Evolutionary conservation across 2,329 filamentous ascomycete species (phyloP).

Genomic region (Xylariaceae sp.): DNA sequence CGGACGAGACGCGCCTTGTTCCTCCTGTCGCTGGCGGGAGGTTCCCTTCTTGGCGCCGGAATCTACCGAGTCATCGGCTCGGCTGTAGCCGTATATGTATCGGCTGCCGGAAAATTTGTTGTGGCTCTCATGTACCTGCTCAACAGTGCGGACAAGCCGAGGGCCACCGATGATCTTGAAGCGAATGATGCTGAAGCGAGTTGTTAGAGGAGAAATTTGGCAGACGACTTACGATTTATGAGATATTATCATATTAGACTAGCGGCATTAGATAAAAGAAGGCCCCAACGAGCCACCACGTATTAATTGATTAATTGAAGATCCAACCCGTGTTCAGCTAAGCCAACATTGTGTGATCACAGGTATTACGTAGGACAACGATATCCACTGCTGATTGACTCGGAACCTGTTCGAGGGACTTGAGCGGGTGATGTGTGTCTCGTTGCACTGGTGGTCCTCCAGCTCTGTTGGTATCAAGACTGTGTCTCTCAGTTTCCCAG

Average conservation of each 20-base stretch:
- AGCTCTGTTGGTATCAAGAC: too few relatives aligned
- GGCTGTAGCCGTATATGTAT: slow-evolving; percentile 39
- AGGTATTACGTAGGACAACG: too few relatives aligned
- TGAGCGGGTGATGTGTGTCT: too few relatives aligned
- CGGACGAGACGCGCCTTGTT: slow-evolving; percentile 48
- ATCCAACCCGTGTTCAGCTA: neutral
- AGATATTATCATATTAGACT: neutral
- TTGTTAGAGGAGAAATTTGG: slow-evolving; percentile 2
- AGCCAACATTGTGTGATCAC: too few relatives aligned
- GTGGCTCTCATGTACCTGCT: slow-evolving; percentile 43
- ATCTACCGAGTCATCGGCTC: slow-evolving; percentile 42
- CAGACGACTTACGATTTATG: slow-evolving; percentile 9
- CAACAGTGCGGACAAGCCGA: slow-evolving; percentile 35
- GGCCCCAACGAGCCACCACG: neutral
- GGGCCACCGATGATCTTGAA: slow-evolving; percentile 17
- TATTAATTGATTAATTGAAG: neutral
- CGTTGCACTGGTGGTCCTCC: too few relatives aligned
- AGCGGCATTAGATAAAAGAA: neutral
- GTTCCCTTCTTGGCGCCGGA: slow-evolving; percentile 47
- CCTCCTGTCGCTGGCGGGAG: slow-evolving; percentile 41
- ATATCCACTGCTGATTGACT: too few relatives aligned
- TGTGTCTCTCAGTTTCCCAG: too few relatives aligned
- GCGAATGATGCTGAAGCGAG: neutral
- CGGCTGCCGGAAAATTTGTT: slow-evolving; percentile 41
- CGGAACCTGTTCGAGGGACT: too few relatives aligned